Evolutionary conservation across 2,329 filamentous ascomycete species (phyloP), one percentile per base, ranked within the genome.

Genomic region (Microsporum ferrugineum): DNA sequence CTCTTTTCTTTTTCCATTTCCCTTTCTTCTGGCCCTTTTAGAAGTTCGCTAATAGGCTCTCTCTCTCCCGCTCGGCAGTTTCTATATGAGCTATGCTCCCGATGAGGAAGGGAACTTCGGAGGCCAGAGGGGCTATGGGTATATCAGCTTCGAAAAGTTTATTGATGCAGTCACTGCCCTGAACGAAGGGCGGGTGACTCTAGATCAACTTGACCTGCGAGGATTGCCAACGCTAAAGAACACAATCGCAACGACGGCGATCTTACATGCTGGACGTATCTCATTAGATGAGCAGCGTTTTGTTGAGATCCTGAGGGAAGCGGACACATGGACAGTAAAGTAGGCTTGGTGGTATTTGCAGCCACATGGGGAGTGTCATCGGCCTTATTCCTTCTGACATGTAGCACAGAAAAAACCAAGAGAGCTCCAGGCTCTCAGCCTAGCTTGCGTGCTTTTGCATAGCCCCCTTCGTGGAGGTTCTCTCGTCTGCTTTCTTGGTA

Each of bases 131-230:
- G 91, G 91, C 29, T 96, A 96, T 72, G 91, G 91, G 38, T 96
- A 96, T 75, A 84, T 96, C 62, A 94, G 88, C 23, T 91, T 96
- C 70, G 91, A 96, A 78, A 96, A 96, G 77, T 96, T 96, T 74
- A 86, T 96, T 57, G 90, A 96, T 72, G 91, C 87, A 10, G 90
- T 90, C 71, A 84, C 84, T 51, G 83, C 84, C 4, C 79, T 96
- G 59, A 95, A 94, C 70, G 84, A 88, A 34, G 88, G 88, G 27
- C 79, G 81, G 49, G 79, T 86, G 56, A 89, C 83, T 58, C 80
- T 92, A 0, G 85, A 86, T 31, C 86, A 91, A 65, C 79, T 96
- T 36, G 91, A 96, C 68, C 81, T 81, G 66, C 86, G 91, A 68
- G 87, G 88, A 0, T 75, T 96, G 65, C 91, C 91, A 0, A 96